Evolutionary conservation across 2,329 filamentous ascomycete species (phyloP).

Genomic region (Stachybotrys chartarum): DNA sequence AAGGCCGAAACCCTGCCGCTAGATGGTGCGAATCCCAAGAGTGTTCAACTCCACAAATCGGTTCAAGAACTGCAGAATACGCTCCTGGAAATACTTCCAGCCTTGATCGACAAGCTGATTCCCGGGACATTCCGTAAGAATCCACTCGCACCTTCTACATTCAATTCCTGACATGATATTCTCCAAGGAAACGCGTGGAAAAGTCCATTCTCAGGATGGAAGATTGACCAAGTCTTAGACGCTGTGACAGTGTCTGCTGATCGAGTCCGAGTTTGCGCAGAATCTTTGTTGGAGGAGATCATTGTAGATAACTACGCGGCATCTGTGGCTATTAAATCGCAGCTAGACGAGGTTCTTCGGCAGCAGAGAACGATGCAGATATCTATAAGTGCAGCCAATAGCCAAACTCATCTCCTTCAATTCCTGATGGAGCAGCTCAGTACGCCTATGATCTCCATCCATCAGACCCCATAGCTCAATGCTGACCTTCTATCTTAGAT

Average conservation of each 20-base stretch:
- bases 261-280: neutral
- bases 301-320: neutral
- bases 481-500: neutral
- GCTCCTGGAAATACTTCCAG: neutral
- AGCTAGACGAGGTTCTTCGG: neutral
- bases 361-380: neutral
- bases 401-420: neutral
- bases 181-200: neutral
- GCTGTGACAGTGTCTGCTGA: neutral
- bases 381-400: neutral
- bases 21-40: neutral
- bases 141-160: neutral
- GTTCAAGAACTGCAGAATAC: neutral
- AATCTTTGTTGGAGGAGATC: neutral
- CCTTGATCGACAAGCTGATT: neutral
- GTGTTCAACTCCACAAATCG: neutral
- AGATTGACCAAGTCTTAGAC: neutral
- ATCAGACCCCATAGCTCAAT: neutral
- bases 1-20: neutral
- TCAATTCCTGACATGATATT: neutral
- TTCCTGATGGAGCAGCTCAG: slow-evolving; percentile 1
- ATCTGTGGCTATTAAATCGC: neutral
- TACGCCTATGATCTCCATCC: neutral
- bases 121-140: neutral
- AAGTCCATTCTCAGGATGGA: neutral